Evolutionary conservation across 1,139 yeast genomes (phyloP), one percentile per base, ranked within the genome.

Genomic region (Arxiozyma telluris): DNA sequence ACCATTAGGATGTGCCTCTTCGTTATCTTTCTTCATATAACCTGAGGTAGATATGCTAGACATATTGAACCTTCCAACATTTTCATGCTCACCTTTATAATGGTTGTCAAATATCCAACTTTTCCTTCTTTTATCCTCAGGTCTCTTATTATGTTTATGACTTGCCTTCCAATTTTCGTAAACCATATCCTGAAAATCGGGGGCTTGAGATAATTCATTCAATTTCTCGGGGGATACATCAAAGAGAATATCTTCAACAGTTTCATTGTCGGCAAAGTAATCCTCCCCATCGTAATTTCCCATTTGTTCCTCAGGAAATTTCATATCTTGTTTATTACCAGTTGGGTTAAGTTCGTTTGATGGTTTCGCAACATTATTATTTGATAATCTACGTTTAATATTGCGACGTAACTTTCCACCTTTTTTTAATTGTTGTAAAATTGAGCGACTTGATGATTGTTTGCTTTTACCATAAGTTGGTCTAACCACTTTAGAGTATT

Each of bases 111-210:
- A 53, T 1, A 54, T 54, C 60, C 62, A 55, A 23, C 57, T 44
- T 25, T 62, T 59, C 58, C 68, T 56, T 58, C 68, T 56, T 54
- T 64, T 47, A 30, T 43, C 30, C 50, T 55, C 58, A 20, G 53
- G 60, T 50, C 50, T 59, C 44, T 55, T 58, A 61, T 53, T 64
- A 27, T 62, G 57, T 21, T 21, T 41, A 46, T 46, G 42, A 45
- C 56, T 58, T 9, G 51, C 55, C 50, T 62, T 64, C 64, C 73
- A 66, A 55, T 63, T 67, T 51, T 60, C 57, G 51, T 70, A 72
- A 23, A 73, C 63, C 60, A 71, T 59, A 53, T 66, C 73, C 51
- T 76, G 80, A 57, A 78, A 74, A 1, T 79, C 75, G 5, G 81
- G 78, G 0, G 80, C 71, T 46, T 69, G 71, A 2, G 70, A 61